These are phyloP conservation scores for Trichaptum fuscoviolaceum DNA, from an alignment of 768 basidiomycete genomes.

Conservation along the genomic window DNA sequence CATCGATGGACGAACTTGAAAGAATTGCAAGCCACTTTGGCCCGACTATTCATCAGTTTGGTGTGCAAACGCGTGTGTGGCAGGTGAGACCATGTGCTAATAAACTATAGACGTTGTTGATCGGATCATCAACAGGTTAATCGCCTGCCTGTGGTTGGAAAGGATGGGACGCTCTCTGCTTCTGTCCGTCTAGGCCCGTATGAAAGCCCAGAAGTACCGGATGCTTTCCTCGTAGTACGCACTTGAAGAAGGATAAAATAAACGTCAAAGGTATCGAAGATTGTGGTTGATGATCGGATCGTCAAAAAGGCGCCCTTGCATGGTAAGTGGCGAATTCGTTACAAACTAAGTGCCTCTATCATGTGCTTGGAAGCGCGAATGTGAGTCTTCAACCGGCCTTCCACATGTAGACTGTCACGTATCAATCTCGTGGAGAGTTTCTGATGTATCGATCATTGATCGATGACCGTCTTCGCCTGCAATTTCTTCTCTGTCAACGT, in stretches of 20 bases:
- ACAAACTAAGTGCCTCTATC: too few relatives aligned
- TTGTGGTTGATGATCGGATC: too few relatives aligned
- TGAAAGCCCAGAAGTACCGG: conserved; percentile 63
- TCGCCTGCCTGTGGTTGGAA: conserved; percentile 30
- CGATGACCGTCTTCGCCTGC: too few relatives aligned
- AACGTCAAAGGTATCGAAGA: not conserved
- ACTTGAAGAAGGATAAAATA: conserved; percentile 24
- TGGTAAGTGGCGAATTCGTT: too few relatives aligned
- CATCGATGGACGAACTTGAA: conserved; percentile 29
- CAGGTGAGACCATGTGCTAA: conserved; percentile 39
- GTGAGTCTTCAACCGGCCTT: too few relatives aligned
- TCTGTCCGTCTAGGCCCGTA: conserved; percentile 43
- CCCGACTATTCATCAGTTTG: conserved; percentile 52
- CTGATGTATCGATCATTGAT: too few relatives aligned
- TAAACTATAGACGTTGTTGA: conserved; percentile 4
- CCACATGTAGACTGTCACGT: too few relatives aligned
- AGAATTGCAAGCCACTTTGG: conserved; percentile 46
- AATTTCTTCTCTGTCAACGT: too few relatives aligned
- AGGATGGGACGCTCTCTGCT: conserved; percentile 33
- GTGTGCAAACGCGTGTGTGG: conserved; percentile 66
- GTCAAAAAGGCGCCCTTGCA: too few relatives aligned
- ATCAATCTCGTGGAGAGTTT: too few relatives aligned
- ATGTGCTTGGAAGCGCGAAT: too few relatives aligned
- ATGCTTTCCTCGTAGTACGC: conserved; percentile 65
- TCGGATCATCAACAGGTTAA: conserved; percentile 35